A percentile compares a stretch with the other conserved stretches of the same genome.
These are phyloP conservation scores for Dioszegia hungarica DNA, from an alignment of 768 basidiomycete genomes.

Conservation along the genomic window DNA sequence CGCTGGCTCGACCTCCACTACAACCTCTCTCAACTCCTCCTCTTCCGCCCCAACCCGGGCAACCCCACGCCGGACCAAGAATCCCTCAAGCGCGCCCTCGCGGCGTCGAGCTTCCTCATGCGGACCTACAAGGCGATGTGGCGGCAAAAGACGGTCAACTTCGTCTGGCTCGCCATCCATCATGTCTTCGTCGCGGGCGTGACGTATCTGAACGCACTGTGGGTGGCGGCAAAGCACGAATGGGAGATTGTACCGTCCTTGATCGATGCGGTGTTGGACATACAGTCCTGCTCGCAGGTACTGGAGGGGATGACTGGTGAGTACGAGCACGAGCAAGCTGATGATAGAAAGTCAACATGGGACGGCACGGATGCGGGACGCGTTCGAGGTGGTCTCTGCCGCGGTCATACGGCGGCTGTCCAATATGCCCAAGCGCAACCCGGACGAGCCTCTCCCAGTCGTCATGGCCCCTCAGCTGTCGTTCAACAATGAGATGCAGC, in stretches of 20 bases:
- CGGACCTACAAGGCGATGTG: conserved; percentile 18
- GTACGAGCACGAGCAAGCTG: not conserved
- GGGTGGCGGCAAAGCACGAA: conserved; percentile 12
- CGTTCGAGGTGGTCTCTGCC: conserved; percentile 3
- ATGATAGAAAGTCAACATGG: conserved; percentile 11
- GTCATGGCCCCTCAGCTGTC: not conserved
- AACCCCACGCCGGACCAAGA: conserved; percentile 4
- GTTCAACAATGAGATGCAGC: not conserved
- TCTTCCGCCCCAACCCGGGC: conserved; percentile 14
- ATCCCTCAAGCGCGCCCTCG: not conserved
- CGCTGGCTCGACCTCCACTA: conserved; percentile 15
- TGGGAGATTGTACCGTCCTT: conserved; percentile 17
- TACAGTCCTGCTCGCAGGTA: conserved; percentile 16
- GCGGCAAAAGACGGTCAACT: conserved; percentile 8
- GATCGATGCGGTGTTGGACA: conserved; percentile 24
- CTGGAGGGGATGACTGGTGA: conserved; percentile 25
- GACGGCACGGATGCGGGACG: conserved; percentile 8
- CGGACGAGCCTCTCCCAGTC: not conserved
- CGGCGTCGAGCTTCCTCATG: not conserved
- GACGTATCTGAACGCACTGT: conserved; percentile 21
- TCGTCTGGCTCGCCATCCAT: conserved; percentile 22
- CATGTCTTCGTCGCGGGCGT: conserved; percentile 20
- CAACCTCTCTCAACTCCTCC: conserved; percentile 4
- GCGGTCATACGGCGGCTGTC: not conserved
- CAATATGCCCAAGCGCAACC: not conserved